phyloP scores from a whole-genome alignment of 1,284 basidiomycete species.

The Chondrostereum purpureum region DNA sequence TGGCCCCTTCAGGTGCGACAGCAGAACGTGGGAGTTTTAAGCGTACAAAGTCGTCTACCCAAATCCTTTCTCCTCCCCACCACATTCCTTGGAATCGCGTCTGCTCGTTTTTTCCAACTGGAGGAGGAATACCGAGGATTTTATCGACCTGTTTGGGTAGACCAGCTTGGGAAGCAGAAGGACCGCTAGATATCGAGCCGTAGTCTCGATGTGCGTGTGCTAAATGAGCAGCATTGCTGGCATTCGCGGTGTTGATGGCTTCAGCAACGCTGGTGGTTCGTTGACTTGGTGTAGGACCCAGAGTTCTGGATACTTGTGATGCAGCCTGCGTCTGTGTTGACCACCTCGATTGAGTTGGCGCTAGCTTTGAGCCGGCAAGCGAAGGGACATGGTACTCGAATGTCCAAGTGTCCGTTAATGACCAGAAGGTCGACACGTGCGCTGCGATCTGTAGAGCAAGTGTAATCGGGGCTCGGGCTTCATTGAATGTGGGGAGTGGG shows the following conservation, averaged over 20 bases:
- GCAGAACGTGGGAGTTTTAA: slow-evolving; percentile 61
- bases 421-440: slow-evolving; percentile 53
- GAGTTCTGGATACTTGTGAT: too few relatives aligned
- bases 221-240: slow-evolving; percentile 26
- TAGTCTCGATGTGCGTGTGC: slow-evolving; percentile 8
- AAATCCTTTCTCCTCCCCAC: slow-evolving; percentile 87
- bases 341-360: slow-evolving; percentile 18
- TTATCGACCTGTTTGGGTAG: not conserved
- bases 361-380: slow-evolving; percentile 16
- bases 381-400: slow-evolving; percentile 40
- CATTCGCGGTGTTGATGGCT: slow-evolving; percentile 27
- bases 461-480: slow-evolving; percentile 54
- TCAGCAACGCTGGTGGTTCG: slow-evolving; percentile 17
- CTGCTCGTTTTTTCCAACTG: slow-evolving; percentile 33
- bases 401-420: slow-evolving; percentile 65
- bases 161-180: slow-evolving; percentile 1
- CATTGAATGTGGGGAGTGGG: slow-evolving; percentile 24
- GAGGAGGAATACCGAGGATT: slow-evolving; percentile 12
- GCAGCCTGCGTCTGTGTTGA: slow-evolving; percentile 15
- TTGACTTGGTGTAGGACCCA: slow-evolving; percentile 9
- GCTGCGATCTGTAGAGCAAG: slow-evolving; percentile 64
- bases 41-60: slow-evolving; percentile 80
- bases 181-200: slow-evolving; percentile 1
- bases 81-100: slow-evolving; percentile 73
- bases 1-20: slow-evolving; percentile 56